Evolutionary conservation across 768 basidiomycete species (phyloP), one percentile per base, ranked within the genome.

Genomic region (Leccinum broughii): DNA sequence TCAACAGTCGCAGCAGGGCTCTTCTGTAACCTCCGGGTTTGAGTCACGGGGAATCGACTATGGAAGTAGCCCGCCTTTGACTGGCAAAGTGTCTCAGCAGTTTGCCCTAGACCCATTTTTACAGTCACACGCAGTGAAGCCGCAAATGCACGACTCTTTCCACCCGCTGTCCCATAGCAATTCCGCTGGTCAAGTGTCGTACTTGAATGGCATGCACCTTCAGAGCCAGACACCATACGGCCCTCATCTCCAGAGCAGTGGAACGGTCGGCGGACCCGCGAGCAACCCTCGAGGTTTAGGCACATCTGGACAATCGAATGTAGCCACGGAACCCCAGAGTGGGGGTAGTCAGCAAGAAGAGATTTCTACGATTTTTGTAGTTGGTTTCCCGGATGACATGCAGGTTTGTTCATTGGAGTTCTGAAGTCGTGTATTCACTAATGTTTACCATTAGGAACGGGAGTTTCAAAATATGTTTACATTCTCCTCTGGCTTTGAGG

Each of bases 401-500:
- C 89, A 90, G 84, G 95, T 93, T 67, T 64, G 89, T 82, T 51
- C 44, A 56, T 62, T 10, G 56, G 22, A 22, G 56, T 30, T 57
- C 32, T 50, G 32, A 26, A 63, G 55, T 62, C 35, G 7, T 44
- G 10, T 68, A 67, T 44, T 62, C 51, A 51, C 63, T 64, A 13
- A 63, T 50, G 44, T 64, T 66, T 55, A 24, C 28, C 49, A 55
- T 4, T 66, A 98, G 95, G 97, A 98, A 79, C 93, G 97, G 32
- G 97, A 99, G 77, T 99, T 98, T 75, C 93, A 96, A 75, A 98
- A 98, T 72, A 96, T 99, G 91, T 99, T 99, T 73, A 93, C 95
- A 8, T 99, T 99, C 70, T 93, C 92, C 3, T 78, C 84, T 1
- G 97, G 95, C 11, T 99, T 98, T 68, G 97, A 98, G 74, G 97